Percentiles rank a stretch among this genome's conserved stretches.
phyloP scores from a whole-genome alignment of 139 green algal species.

The Chlamydomonas urium region DNA sequence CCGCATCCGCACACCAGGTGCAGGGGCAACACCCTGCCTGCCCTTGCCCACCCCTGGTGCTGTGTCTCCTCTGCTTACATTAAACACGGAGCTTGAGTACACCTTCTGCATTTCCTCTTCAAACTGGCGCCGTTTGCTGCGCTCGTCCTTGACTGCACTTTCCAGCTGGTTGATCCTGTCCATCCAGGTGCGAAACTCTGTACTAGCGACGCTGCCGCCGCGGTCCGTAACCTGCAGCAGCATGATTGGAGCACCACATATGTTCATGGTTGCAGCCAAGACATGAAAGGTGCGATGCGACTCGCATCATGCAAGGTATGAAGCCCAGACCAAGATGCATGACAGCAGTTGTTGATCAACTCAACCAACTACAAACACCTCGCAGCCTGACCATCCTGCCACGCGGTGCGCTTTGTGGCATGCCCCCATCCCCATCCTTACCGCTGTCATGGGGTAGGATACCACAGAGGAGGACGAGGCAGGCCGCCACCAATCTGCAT shows the following conservation, averaged over 20 bases:
- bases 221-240: conserved; percentile 7
- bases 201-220: neutral
- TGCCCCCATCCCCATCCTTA: too few species aligned
- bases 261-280: neutral
- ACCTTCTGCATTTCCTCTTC: conserved; percentile 5
- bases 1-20: too few species aligned
- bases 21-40: too few species aligned
- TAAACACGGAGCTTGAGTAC: neutral
- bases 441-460: conserved; percentile 7
- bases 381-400: too few species aligned
- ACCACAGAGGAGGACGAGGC: neutral
- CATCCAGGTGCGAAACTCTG: neutral
- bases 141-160: conserved; percentile 1
- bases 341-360: too few species aligned
- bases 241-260: neutral
- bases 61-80: conserved; percentile 11
- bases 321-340: too few species aligned
- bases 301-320: neutral
- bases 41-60: too few species aligned
- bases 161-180: neutral
- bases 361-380: too few species aligned
- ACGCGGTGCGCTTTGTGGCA: too few species aligned
- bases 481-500: conserved; percentile 6
- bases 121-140: conserved; percentile 5
- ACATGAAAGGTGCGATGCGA: neutral